These are phyloP conservation scores for Mediolabrus comicus DNA, from an alignment of 108 stramenopile species.

Conservation along the genomic window DNA sequence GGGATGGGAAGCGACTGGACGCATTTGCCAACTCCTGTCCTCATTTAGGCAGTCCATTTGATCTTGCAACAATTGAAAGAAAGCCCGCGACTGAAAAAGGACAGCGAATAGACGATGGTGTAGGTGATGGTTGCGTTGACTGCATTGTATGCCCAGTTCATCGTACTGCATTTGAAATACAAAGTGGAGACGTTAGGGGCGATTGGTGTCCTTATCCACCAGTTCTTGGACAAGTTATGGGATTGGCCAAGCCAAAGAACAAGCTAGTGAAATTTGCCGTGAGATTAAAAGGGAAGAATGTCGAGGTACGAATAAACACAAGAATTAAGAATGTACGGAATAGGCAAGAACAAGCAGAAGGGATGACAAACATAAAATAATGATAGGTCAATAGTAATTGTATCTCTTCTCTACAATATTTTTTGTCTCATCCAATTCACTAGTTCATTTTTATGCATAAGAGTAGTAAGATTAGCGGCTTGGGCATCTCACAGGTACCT, in stretches of 20 bases:
- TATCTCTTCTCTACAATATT: not conserved
- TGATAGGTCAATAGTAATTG: too few species aligned
- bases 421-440: not conserved
- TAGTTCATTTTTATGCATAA: not conserved
- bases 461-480: too few species aligned
- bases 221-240: conserved; percentile 80
- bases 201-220: conserved; percentile 98
- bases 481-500: too few species aligned
- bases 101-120: conserved; percentile 29
- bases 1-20: conserved; percentile 76
- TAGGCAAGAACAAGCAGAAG: conserved; percentile 29
- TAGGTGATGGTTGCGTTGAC: conserved; percentile 79
- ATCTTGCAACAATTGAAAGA: conserved; percentile 82
- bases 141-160: conserved; percentile 96
- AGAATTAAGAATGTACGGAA: conserved; percentile 33
- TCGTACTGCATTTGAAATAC: conserved; percentile 90
- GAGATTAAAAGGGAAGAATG: conserved; percentile 76
- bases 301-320: conserved; percentile 67
- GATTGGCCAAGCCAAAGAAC: conserved; percentile 57
- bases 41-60: conserved; percentile 95
- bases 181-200: conserved; percentile 89
- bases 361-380: conserved; percentile 37
- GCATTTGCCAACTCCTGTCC: conserved; percentile 94
- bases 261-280: conserved; percentile 78
- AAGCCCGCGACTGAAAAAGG: conserved; percentile 43